Evolutionary conservation across 352 stramenopile genomes (phyloP), one percentile per base, ranked within the genome.

Genomic region (Blastocystis sp.): DNA sequence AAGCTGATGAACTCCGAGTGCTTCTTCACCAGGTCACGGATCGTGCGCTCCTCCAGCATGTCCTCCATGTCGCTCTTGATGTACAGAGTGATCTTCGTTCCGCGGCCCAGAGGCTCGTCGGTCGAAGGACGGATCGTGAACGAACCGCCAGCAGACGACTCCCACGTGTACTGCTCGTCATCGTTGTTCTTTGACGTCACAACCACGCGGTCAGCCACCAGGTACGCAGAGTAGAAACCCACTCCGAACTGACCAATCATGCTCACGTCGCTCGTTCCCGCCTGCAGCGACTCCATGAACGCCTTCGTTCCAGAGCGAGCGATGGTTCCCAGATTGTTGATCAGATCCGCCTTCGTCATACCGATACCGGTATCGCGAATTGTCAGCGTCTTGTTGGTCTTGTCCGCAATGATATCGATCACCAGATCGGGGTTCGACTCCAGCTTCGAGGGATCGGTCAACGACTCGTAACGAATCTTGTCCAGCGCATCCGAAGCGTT

Each of bases 171-270:
- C 86, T 97, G 93, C 89, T 97, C 94, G 88, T 97, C 94, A 84
- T 98, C 96, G 91, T 99, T 98, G 92, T 97, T 92, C 93, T 99
- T 99, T 7, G 95, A 98, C 79, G 96, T 91, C 57, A 99, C 96
- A 63, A 95, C 93, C 24, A 99, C 96, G 89, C 96, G 97, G 89
- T 99, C 96, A 29, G 96, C 96, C 38, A 99, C 96, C 46, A 99
- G 90, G 90, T 99, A 99, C 16, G 95, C 95, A 24, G 96, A 98
- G 92, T 99, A 99, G 91, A 99, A 99, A 90, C 96, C 96, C 56
- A 99, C 96, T 92, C 96, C 96, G 89, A 99, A 99, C 91, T 99
- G 96, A 87, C 96, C 96, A 89, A 99, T 99, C 96, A 99, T 98
- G 84, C 90, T 96, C 89, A 99, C 98, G 87, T 99, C 96, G 11